These are phyloP conservation scores for Dendrocalamus latiflorus DNA, from an alignment of 202 grass and related monocot genomes.

Conservation along the genomic window DNA sequence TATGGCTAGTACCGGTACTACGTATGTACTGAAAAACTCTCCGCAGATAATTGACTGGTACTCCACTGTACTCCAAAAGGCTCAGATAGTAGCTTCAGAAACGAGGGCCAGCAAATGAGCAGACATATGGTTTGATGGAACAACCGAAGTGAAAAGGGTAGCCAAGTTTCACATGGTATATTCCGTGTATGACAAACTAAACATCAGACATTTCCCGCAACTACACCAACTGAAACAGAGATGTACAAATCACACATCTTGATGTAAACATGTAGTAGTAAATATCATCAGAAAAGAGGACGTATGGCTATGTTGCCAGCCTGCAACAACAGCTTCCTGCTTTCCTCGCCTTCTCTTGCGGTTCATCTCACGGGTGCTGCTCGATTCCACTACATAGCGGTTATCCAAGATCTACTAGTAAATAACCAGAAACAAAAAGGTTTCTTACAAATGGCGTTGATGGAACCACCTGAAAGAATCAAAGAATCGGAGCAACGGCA, in stretches of 20 bases:
- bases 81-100: neutral
- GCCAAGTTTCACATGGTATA: conserved; percentile 10
- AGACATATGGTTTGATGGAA: neutral
- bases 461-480: conserved; percentile 46
- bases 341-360: conserved; percentile 7
- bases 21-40: neutral
- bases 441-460: conserved; percentile 36
- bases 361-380: conserved; percentile 13
- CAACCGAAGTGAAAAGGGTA: neutral
- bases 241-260: conserved; percentile 30
- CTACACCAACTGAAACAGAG: neutral
- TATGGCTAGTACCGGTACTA: neutral
- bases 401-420: conserved; percentile 25
- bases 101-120: neutral
- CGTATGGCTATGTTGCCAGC: conserved; percentile 24
- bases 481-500: conserved; percentile 37
- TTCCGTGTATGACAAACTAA: conserved; percentile 20
- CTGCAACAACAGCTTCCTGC: conserved; percentile 33
- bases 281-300: conserved; percentile 31
- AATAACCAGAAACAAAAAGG: conserved; percentile 34
- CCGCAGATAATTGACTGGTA: neutral
- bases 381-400: conserved; percentile 21
- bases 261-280: conserved; percentile 20
- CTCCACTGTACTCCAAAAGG: neutral
- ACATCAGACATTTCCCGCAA: conserved; percentile 14